Percentiles rank a stretch among this genome's conserved stretches.
These are phyloP conservation scores for Penicillium malachiteum DNA, from an alignment of 495 filamentous ascomycete species.

Conservation along the genomic window DNA sequence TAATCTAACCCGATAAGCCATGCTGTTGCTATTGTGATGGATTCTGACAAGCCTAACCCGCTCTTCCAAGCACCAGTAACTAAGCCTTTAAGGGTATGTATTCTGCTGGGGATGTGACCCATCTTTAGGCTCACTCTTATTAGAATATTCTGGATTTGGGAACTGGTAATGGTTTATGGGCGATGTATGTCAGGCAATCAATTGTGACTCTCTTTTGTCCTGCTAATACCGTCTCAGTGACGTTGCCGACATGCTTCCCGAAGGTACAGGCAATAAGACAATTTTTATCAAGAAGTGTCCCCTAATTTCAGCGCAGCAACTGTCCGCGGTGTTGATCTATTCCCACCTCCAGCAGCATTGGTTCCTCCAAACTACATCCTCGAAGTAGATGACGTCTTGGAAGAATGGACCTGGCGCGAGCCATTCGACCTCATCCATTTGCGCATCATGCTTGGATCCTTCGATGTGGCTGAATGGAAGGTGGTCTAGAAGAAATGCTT, in stretches of 20 bases:
- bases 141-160: slow-evolving; percentile 9
- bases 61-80: slow-evolving; percentile 7
- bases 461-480: slow-evolving; percentile 18
- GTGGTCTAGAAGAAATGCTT: slow-evolving; percentile 22
- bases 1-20: slow-evolving; percentile 1
- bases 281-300: not conserved
- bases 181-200: not conserved
- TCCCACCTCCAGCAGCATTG: slow-evolving; percentile 14
- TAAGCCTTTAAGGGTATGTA: not conserved
- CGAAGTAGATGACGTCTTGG: slow-evolving; percentile 22
- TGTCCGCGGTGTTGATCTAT: slow-evolving; percentile 13
- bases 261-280: not conserved
- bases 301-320: not conserved
- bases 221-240: not conserved
- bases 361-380: slow-evolving; percentile 29
- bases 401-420: slow-evolving; percentile 23
- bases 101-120: not conserved
- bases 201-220: not conserved
- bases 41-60: slow-evolving; percentile 1
- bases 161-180: slow-evolving; percentile 10
- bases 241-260: slow-evolving; percentile 6
- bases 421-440: slow-evolving; percentile 28
- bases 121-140: not conserved
- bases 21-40: not conserved
- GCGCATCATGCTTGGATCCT: slow-evolving; percentile 14